Percentiles rank a stretch among this genome's conserved stretches.
Conservation (phyloP, 208 protist genomes). For the Leishmania arabica region DNA sequence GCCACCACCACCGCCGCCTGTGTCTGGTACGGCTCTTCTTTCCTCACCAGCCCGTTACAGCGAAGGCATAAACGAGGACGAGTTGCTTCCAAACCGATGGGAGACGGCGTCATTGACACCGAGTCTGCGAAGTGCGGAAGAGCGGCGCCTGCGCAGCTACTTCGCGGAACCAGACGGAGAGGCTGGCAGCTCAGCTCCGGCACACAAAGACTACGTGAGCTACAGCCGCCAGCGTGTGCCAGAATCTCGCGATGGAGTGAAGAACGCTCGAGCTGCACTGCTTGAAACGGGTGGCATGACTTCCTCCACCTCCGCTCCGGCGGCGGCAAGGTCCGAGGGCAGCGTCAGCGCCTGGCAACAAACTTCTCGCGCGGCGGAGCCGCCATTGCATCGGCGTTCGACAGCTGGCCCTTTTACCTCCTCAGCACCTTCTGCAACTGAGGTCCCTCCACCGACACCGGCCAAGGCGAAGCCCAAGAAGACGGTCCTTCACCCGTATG, state of each 20-base stretch:
- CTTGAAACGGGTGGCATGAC: not conserved
- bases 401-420: not conserved
- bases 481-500: slow-evolving; percentile 1
- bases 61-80: not conserved
- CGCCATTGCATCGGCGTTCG: slow-evolving; percentile 3
- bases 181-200: not conserved
- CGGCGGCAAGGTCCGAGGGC: not conserved
- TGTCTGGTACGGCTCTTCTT: not conserved
- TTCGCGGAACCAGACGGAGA: slow-evolving; percentile 6
- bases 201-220: not conserved
- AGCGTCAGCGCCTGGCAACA: not conserved
- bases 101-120: slow-evolving; percentile 30
- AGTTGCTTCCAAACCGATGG: slow-evolving; percentile 16
- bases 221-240: not conserved
- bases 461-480: not conserved
- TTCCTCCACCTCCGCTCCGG: not conserved
- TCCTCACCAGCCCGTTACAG: slow-evolving; percentile 3
- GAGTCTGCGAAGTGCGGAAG: slow-evolving; percentile 16
- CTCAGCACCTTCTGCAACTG: not conserved
- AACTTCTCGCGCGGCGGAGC: not conserved
- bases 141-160: slow-evolving; percentile 21
- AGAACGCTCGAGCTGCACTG: not conserved
- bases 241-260: not conserved
- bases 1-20: slow-evolving; percentile 9
- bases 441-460: not conserved